phyloP scores from a whole-genome alignment of 805 yeast genomes.

The Yamadazyma nakazawae region DNA sequence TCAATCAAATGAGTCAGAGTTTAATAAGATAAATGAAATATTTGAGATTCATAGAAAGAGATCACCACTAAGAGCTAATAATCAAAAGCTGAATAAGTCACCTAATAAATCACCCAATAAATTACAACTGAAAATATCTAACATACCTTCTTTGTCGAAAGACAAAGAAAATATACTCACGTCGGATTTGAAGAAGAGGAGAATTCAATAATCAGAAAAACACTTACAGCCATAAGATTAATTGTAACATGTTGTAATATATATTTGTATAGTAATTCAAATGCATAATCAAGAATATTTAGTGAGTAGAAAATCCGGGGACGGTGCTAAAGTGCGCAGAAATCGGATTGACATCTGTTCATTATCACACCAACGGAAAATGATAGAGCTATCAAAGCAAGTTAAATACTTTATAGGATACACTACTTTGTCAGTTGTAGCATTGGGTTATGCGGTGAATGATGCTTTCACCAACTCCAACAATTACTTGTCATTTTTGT shows the following conservation, averaged over 20 bases:
- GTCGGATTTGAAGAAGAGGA: constrained; percentile 13
- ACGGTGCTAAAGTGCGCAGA: no score
- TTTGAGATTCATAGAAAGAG: not conserved
- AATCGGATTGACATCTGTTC: not conserved
- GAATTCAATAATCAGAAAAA: constrained; percentile 4
- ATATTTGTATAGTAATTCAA: constrained; percentile 1
- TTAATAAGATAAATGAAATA: not conserved
- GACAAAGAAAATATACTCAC: constrained; percentile 10
- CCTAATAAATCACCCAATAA: constrained; percentile 5
- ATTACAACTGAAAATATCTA: constrained; percentile 3
- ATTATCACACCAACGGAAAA: constrained; percentile 2
- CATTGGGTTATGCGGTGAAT: constrained; percentile 20
- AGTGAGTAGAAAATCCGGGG: not conserved
- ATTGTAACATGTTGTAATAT: not conserved
- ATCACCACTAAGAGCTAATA: constrained; percentile 7
- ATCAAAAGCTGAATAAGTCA: constrained; percentile 2
- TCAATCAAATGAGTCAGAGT: not conserved
- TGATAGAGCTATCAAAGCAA: constrained; percentile 13
- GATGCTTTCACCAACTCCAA: constrained; percentile 21
- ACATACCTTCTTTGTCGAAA: constrained; percentile 7
- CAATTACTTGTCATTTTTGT: constrained; percentile 22
- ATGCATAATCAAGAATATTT: not conserved
- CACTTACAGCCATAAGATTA: not conserved
- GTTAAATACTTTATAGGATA: constrained; percentile 18
- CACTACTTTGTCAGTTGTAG: constrained; percentile 17